These are phyloP conservation scores for Saturnispora saitoi DNA, from an alignment of 805 yeast species.

Conservation along the genomic window DNA sequence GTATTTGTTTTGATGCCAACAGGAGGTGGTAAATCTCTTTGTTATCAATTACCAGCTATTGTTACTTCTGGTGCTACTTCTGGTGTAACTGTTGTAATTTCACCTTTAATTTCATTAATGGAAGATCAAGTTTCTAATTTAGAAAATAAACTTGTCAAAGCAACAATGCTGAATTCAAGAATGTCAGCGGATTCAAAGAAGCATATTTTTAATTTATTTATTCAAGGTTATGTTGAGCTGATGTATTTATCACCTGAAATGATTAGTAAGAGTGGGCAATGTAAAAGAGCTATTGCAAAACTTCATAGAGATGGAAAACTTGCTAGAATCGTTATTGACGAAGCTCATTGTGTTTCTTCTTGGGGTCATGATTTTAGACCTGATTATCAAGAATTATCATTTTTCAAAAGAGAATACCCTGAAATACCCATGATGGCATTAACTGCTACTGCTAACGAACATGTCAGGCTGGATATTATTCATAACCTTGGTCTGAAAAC, in stretches of 20 bases:
- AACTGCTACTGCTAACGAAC: constrained; percentile 94
- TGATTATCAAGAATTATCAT: constrained; percentile 75
- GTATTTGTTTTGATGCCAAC: constrained; percentile 97
- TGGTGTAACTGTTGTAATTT: constrained; percentile 86
- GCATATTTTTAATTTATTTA: constrained; percentile 51
- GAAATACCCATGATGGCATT: constrained; percentile 87
- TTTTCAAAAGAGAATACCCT: constrained; percentile 66
- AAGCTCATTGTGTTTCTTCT: constrained; percentile 95
- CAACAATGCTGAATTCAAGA: constrained; percentile 83
- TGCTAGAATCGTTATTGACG: constrained; percentile 90
- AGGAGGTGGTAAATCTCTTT: constrained; percentile 95
- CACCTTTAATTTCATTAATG: constrained; percentile 94
- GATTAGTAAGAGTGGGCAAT: constrained; percentile 67
- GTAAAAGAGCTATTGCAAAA: constrained; percentile 52
- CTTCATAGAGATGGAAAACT: constrained; percentile 48
- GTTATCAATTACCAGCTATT: constrained; percentile 92
- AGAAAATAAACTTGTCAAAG: constrained; percentile 54
- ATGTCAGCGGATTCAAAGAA: constrained; percentile 55
- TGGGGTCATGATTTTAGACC: constrained; percentile 99
- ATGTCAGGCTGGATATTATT: constrained; percentile 77
- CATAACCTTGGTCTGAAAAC: constrained; percentile 58
- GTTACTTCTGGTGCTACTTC: constrained; percentile 62
- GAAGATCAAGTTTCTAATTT: constrained; percentile 92
- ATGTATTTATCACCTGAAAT: constrained; percentile 92
- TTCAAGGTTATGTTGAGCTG: constrained; percentile 59